phyloP scores from a whole-genome alignment of 108 stramenopile genomes.

The Cyclotella baltica region DNA sequence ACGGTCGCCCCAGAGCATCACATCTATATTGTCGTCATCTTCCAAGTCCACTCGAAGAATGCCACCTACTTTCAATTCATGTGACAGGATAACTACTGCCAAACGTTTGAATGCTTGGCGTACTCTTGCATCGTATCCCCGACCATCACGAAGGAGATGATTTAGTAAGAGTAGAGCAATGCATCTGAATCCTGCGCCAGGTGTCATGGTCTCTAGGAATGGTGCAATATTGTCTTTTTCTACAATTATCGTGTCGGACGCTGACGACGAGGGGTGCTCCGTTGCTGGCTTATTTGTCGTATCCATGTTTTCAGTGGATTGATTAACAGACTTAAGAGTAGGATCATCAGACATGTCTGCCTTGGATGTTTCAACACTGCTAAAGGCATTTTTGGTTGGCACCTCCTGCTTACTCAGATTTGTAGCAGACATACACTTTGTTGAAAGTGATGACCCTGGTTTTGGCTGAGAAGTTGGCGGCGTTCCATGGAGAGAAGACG shows the following conservation, averaged over 20 bases:
- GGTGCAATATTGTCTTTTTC: slow-evolving; percentile 69
- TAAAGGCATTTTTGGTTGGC: background rate
- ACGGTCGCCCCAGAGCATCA: slow-evolving; percentile 13
- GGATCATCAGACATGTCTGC: background rate
- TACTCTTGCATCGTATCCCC: slow-evolving; percentile 83
- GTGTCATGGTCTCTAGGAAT: slow-evolving; percentile 81
- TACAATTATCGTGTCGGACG: slow-evolving; percentile 40
- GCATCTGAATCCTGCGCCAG: slow-evolving; percentile 80
- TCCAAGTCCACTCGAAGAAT: slow-evolving; percentile 52
- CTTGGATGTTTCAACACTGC: background rate
- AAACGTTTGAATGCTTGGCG: slow-evolving; percentile 81
- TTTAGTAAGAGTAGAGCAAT: slow-evolving; percentile 75
- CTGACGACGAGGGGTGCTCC: background rate
- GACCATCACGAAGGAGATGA: slow-evolving; percentile 66
- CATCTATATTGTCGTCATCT: slow-evolving; percentile 40
- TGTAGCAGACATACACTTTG: background rate
- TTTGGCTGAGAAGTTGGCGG: slow-evolving; percentile 11
- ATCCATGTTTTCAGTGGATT: background rate
- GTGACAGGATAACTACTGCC: slow-evolving; percentile 76
- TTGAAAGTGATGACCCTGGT: background rate
- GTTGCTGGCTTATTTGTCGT: background rate
- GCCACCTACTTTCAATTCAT: slow-evolving; percentile 66
- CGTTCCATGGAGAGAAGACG: slow-evolving; percentile 3
- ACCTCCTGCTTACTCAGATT: background rate
- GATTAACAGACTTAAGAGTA: background rate